Percentiles rank a stretch among this genome's conserved stretches.
Conservation (phyloP, 176 grass and related monocot genomes). For the Sorghum bicolor region DNA sequence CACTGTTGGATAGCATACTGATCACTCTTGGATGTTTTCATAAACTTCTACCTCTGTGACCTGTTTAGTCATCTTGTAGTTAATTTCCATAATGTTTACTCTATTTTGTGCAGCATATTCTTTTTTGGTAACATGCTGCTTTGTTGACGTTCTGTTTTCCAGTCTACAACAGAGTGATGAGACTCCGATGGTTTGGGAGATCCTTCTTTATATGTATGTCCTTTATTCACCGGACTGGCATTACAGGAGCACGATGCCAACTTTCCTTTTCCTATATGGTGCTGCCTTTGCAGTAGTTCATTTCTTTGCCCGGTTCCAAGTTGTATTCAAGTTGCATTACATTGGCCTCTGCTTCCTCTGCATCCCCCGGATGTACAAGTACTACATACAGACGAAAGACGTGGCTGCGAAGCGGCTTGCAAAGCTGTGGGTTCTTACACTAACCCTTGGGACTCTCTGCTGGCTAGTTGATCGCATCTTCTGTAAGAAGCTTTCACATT, state of each 20-base stretch:
- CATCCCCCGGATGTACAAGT: constrained; percentile 92
- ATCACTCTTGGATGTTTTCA: background rate
- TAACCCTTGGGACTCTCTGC: constrained; percentile 53
- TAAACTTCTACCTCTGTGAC: background rate
- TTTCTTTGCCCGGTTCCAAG: constrained; percentile 55
- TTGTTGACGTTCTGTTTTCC: constrained; percentile 22
- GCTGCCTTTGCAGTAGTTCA: constrained; percentile 70
- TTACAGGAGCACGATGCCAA: constrained; percentile 84
- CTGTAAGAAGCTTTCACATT: constrained; percentile 70
- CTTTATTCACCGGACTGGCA: constrained; percentile 96
- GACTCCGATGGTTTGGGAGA: constrained; percentile 91
- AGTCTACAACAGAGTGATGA: constrained; percentile 89
- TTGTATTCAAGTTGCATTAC: constrained; percentile 85
- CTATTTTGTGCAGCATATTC: background rate
- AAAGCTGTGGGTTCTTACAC: constrained; percentile 62
- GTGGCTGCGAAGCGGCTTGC: constrained; percentile 63
- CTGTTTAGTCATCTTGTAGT: background rate
- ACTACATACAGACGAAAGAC: constrained; percentile 89
- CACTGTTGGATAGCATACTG: background rate
- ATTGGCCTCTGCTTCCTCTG: constrained; percentile 74
- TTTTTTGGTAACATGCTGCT: constrained; percentile 8
- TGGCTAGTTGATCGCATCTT: constrained; percentile 73
- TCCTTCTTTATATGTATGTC: constrained; percentile 78
- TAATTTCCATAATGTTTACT: background rate
- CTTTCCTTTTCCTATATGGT: constrained; percentile 84